phyloP scores from a whole-genome alignment of 352 stramenopile species.

The Pythium dissimile region DNA sequence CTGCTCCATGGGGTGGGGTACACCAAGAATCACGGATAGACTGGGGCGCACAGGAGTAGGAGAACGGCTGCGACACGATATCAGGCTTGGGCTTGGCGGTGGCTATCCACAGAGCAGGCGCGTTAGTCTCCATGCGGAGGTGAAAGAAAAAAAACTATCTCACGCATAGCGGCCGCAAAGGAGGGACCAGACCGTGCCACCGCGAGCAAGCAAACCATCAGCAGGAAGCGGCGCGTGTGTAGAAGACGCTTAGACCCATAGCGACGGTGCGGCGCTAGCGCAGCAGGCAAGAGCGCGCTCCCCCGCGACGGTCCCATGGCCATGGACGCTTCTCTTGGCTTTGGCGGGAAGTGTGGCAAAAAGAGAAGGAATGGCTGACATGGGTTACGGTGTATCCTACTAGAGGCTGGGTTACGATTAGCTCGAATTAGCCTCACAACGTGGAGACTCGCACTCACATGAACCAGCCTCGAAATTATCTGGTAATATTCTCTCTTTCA shows the following conservation, averaged over 20 bases:
- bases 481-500: too few species aligned
- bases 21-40: not conserved
- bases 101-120: too few species aligned
- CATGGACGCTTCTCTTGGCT: not conserved
- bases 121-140: too few species aligned
- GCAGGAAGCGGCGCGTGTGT: too few species aligned
- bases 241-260: not conserved
- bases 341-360: not conserved
- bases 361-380: conserved; percentile 13
- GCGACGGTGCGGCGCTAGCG: not conserved
- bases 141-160: too few species aligned
- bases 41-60: conserved; percentile 65
- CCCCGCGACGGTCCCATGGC: not conserved
- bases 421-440: not conserved
- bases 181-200: too few species aligned
- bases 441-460: not conserved
- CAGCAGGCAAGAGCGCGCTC: not conserved
- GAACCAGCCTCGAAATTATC: too few species aligned
- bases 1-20: too few species aligned
- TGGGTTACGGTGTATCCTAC: conserved; percentile 1
- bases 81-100: conserved; percentile 25
- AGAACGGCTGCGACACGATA: conserved; percentile 67
- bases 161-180: too few species aligned
- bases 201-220: not conserved
- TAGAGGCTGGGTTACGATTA: conserved; percentile 1